A percentile compares a stretch with the other conserved stretches of the same genome.
phyloP scores from a whole-genome alignment of 2,329 filamentous ascomycete genomes.

The Ilyonectria mors-panacis region DNA sequence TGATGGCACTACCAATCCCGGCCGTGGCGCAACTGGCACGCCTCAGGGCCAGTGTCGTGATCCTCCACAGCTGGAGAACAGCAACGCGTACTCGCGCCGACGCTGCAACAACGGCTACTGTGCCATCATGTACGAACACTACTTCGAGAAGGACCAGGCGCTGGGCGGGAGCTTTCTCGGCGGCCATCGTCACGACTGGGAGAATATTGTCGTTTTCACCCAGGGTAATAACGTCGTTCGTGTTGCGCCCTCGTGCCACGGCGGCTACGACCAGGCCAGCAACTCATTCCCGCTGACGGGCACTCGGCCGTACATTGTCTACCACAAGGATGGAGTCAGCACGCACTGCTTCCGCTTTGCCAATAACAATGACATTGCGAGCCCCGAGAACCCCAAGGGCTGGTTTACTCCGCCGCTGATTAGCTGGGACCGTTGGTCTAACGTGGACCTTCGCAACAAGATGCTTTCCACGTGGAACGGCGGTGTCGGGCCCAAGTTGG shows the following conservation, averaged over 20 bases:
- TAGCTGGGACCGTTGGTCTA: conserved; percentile 50
- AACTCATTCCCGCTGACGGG: conserved; percentile 35
- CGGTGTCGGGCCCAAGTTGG: conserved; percentile 49
- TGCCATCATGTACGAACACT: conserved; percentile 52
- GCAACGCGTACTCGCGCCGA: conserved; percentile 47
- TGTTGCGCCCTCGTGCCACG: conserved; percentile 44
- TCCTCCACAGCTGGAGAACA: conserved; percentile 43
- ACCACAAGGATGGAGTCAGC: conserved; percentile 44
- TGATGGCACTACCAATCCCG: conserved; percentile 49
- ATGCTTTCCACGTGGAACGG: conserved; percentile 48
- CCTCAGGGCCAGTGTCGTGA: conserved; percentile 44
- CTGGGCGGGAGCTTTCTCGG: conserved; percentile 47
- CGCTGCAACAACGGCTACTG: conserved; percentile 51
- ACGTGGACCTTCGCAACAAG: conserved; percentile 40
- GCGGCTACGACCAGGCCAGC: conserved; percentile 34
- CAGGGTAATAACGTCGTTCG: conserved; percentile 34
- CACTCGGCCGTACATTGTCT: conserved; percentile 37
- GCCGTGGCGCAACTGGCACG: conserved; percentile 37
- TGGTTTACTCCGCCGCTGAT: conserved; percentile 48
- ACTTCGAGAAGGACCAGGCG: conserved; percentile 59
- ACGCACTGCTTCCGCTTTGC: conserved; percentile 47
- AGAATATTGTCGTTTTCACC: conserved; percentile 54
- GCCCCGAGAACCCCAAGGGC: conserved; percentile 44
- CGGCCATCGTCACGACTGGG: conserved; percentile 59
- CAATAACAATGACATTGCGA: conserved; percentile 18